phyloP scores from a whole-genome alignment of 1,139 yeast genomes.

The Nakaseomyces glabratus region DNA sequence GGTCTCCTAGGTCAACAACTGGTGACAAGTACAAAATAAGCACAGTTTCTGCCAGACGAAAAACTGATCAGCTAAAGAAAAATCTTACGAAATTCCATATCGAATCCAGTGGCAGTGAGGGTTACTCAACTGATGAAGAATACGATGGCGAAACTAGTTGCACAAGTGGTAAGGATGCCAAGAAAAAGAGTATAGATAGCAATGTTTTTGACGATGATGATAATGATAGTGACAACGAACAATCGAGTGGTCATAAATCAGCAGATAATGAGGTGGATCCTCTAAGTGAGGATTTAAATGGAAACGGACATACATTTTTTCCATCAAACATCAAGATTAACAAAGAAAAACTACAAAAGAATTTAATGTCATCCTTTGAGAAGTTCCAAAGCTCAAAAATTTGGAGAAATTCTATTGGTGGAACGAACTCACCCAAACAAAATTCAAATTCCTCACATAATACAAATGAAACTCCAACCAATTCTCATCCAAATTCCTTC shows the following conservation, averaged over 20 bases:
- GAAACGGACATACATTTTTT: background rate
- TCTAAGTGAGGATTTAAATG: background rate
- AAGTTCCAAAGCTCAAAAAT: slow-evolving; percentile 4
- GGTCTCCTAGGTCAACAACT: slow-evolving; percentile 1
- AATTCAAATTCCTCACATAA: background rate
- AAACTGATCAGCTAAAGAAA: slow-evolving; percentile 3
- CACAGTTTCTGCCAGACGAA: slow-evolving; percentile 3
- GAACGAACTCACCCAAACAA: background rate
- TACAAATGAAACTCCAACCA: slow-evolving; percentile 3
- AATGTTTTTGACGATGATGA: slow-evolving; percentile 9
- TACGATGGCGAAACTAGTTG: slow-evolving; percentile 13
- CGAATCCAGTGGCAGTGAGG: slow-evolving; percentile 25
- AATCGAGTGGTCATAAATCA: background rate
- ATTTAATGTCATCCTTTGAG: slow-evolving; percentile 4
- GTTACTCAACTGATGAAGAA: slow-evolving; percentile 19
- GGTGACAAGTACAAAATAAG: background rate
- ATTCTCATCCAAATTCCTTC: slow-evolving; percentile 4
- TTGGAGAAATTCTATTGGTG: slow-evolving; percentile 1
- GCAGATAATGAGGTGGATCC: slow-evolving; percentile 3
- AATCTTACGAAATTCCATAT: slow-evolving; percentile 15
- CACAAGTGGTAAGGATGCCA: background rate
- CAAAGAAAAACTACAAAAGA: slow-evolving; percentile 4
- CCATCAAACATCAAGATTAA: slow-evolving; percentile 3
- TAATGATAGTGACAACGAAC: background rate
- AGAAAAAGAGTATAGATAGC: slow-evolving; percentile 5